Conservation (phyloP, 139 green algal species). For the Axilococcus clingmanii region DNA sequence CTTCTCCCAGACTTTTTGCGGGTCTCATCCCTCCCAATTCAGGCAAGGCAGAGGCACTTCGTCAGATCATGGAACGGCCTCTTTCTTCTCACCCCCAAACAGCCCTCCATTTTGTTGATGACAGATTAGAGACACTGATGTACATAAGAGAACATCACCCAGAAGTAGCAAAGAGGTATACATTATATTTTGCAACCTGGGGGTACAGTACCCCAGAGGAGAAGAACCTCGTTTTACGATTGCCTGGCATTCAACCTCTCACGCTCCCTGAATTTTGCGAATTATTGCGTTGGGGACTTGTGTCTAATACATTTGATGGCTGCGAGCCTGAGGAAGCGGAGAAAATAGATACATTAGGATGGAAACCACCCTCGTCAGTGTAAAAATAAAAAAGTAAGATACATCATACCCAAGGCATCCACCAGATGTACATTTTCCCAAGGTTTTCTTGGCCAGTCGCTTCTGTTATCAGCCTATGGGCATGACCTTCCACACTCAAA, state of each 20-base stretch:
- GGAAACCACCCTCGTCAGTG: background rate
- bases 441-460: constrained; percentile 79
- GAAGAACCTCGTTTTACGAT: constrained; percentile 9
- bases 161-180: constrained; percentile 22
- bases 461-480: constrained; percentile 77
- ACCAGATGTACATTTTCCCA: constrained; percentile 90
- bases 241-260: constrained; percentile 32
- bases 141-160: constrained; percentile 20
- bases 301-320: constrained; percentile 42
- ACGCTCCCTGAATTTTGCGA: constrained; percentile 31
- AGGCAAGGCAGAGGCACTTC: constrained; percentile 43
- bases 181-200: constrained; percentile 51
- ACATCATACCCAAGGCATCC: constrained; percentile 65
- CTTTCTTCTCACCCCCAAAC: constrained; percentile 17
- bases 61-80: constrained; percentile 14
- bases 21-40: constrained; percentile 53
- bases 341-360: constrained; percentile 9
- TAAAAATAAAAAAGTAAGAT: background rate
- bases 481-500: constrained; percentile 77
- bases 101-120: constrained; percentile 64
- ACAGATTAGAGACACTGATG: constrained; percentile 56
- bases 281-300: constrained; percentile 30
- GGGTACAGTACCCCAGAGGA: constrained; percentile 43
- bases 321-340: constrained; percentile 50
- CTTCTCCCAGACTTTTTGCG: constrained; percentile 43